Percentiles rank a stretch among this genome's conserved stretches.
phyloP scores from a whole-genome alignment of 2,329 filamentous ascomycete species.

The Cephalotrichum gorgonifer region DNA sequence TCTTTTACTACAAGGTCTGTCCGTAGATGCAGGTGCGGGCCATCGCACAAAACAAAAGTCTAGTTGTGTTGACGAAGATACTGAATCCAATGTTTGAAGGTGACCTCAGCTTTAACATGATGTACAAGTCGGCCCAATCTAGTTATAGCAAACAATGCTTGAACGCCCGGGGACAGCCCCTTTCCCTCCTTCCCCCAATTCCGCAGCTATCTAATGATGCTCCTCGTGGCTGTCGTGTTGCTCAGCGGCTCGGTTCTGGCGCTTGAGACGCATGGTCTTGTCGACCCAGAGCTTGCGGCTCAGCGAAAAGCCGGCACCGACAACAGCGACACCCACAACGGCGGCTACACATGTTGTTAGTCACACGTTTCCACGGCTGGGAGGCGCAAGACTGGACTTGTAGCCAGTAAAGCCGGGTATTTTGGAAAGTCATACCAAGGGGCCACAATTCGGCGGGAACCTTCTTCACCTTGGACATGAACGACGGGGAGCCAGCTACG shows the following conservation, averaged over 20 bases:
- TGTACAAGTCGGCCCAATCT: conserved; percentile 4
- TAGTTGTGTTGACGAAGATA: neutral
- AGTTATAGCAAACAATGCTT: conserved; percentile 1
- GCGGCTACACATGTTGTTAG: conserved; percentile 46
- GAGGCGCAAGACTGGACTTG: neutral
- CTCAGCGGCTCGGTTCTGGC: conserved; percentile 50
- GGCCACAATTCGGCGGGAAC: conserved; percentile 91
- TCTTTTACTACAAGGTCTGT: neutral
- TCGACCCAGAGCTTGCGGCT: conserved; percentile 74
- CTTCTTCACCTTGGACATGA: conserved; percentile 24
- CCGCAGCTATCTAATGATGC: conserved; percentile 19
- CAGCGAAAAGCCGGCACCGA: conserved; percentile 74
- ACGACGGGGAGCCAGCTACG: neutral
- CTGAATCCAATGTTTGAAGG: neutral
- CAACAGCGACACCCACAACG: conserved; percentile 77
- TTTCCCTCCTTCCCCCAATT: conserved; percentile 1
- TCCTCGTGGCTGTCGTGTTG: conserved; percentile 21
- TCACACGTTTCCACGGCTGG: neutral
- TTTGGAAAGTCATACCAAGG: conserved; percentile 56
- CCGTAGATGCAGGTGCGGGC: neutral
- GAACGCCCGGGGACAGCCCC: neutral
- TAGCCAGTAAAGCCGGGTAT: conserved; percentile 8
- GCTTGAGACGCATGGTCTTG: conserved; percentile 81
- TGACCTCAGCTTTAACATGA: neutral
- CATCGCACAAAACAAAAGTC: neutral